Percentiles rank a stretch among this genome's conserved stretches.
Conservation (phyloP, 2,329 filamentous ascomycete species). For the Hymenoscyphus albidus region DNA sequence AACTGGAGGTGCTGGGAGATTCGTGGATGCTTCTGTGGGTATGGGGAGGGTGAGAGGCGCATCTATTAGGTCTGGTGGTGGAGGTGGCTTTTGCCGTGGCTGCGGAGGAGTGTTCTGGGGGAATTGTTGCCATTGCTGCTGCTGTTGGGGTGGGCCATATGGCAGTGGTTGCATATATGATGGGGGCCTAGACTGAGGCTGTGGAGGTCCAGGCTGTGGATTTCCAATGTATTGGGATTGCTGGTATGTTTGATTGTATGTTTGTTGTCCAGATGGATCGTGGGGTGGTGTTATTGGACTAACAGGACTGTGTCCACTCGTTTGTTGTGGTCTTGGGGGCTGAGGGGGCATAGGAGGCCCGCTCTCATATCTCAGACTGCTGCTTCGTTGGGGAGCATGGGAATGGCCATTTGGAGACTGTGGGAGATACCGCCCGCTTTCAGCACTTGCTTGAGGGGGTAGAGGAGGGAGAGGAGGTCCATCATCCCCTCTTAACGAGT, state of each 20-base stretch:
- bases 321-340: slow-evolving; percentile 23
- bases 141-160: slow-evolving; percentile 19
- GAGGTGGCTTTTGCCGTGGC: slow-evolving; percentile 35
- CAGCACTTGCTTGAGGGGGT: slow-evolving; percentile 24
- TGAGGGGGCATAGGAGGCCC: slow-evolving; percentile 33
- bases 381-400: slow-evolving; percentile 33
- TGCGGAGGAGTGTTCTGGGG: slow-evolving; percentile 33
- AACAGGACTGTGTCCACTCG: slow-evolving; percentile 29
- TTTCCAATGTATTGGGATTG: slow-evolving; percentile 14
- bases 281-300: slow-evolving; percentile 28
- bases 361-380: slow-evolving; percentile 32
- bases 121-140: slow-evolving; percentile 31
- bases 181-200: slow-evolving; percentile 20
- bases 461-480: slow-evolving; percentile 36
- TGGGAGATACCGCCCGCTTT: slow-evolving; percentile 23
- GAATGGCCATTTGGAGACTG: slow-evolving; percentile 22
- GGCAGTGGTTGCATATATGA: slow-evolving; percentile 24
- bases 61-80: slow-evolving; percentile 50
- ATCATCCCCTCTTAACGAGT: slow-evolving; percentile 23
- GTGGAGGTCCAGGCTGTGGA: slow-evolving; percentile 15
- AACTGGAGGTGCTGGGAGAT: slow-evolving; percentile 72
- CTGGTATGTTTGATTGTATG: slow-evolving; percentile 22
- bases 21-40: slow-evolving; percentile 41
- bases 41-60: slow-evolving; percentile 48
- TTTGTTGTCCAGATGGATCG: slow-evolving; percentile 20